These are phyloP conservation scores for Scalesia atractyloides DNA, from an alignment of 129 eudicot genomes.

Conservation along the genomic window DNA sequence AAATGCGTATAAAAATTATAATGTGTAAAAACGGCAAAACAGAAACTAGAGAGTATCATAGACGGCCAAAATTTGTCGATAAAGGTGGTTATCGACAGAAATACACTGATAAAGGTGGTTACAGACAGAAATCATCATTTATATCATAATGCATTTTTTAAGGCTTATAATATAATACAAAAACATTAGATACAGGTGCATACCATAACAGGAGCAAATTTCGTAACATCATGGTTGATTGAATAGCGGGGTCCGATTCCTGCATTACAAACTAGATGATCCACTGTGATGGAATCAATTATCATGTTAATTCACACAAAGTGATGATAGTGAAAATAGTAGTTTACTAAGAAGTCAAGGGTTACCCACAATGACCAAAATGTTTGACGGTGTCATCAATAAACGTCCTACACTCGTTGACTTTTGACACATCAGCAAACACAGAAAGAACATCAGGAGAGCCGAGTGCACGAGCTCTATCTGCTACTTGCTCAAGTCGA, in stretches of 20 bases:
- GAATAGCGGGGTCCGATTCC: slow-evolving; percentile 36
- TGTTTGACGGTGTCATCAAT: slow-evolving; percentile 36
- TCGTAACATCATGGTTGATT: slow-evolving; percentile 28
- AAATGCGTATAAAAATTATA: no score
- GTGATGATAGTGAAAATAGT: neutral
- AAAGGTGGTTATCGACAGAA: no score
- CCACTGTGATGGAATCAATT: slow-evolving; percentile 36
- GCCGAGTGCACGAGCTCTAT: slow-evolving; percentile 38
- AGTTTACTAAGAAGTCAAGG: neutral
- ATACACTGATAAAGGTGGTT: no score
- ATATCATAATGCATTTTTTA: no score
- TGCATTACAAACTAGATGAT: slow-evolving; percentile 59
- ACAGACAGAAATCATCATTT: no score
- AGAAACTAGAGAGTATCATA: no score
- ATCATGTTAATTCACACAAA: neutral
- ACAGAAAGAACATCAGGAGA: slow-evolving; percentile 45
- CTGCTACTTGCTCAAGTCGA: slow-evolving; percentile 46
- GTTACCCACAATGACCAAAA: slow-evolving; percentile 41
- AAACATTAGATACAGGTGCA: neutral
- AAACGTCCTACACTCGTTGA: slow-evolving; percentile 39
- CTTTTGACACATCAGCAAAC: slow-evolving; percentile 45
- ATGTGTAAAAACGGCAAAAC: no score
- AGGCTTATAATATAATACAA: no score
- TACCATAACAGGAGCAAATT: slow-evolving; percentile 38
- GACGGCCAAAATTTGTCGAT: no score